phyloP scores from a whole-genome alignment of 169 alveolate species.

The Babesia ovata region DNA sequence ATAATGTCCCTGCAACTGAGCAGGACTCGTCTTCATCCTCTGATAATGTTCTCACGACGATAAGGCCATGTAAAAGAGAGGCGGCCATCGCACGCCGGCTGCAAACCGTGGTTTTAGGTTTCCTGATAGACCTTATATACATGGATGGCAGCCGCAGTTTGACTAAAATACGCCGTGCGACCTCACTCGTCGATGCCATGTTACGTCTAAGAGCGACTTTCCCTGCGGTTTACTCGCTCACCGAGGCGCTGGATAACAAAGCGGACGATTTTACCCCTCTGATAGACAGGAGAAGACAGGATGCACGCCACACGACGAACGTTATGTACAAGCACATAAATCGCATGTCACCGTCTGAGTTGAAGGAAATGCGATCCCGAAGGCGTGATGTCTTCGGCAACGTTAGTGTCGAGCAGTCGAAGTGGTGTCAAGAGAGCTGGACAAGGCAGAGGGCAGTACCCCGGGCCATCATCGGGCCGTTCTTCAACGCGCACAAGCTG shows the following conservation, averaged over 20 bases:
- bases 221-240: constrained; percentile 2
- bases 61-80: too few species aligned
- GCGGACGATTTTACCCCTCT: constrained; percentile 20
- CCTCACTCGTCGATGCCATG: constrained; percentile 32
- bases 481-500: constrained; percentile 55
- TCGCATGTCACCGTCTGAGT: neutral
- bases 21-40: too few species aligned
- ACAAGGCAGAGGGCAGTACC: constrained; percentile 21
- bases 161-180: constrained; percentile 20
- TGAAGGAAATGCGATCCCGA: neutral
- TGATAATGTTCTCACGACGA: too few species aligned
- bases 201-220: neutral
- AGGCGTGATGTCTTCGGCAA: constrained; percentile 19
- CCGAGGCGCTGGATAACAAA: constrained; percentile 28
- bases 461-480: constrained; percentile 36
- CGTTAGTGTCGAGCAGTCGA: neutral
- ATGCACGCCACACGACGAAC: constrained; percentile 16
- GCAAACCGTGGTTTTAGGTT: constrained; percentile 54
- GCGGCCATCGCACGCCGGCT: constrained; percentile 15
- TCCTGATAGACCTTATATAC: constrained; percentile 49
- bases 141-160: constrained; percentile 40
- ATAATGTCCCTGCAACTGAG: too few species aligned
- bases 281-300: constrained; percentile 31
- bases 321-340: neutral
- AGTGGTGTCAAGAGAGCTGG: constrained; percentile 49